Base-by-base conservation (phyloP, 495 filamentous ascomycete species). In the Penicillium mononematosum region DNA sequence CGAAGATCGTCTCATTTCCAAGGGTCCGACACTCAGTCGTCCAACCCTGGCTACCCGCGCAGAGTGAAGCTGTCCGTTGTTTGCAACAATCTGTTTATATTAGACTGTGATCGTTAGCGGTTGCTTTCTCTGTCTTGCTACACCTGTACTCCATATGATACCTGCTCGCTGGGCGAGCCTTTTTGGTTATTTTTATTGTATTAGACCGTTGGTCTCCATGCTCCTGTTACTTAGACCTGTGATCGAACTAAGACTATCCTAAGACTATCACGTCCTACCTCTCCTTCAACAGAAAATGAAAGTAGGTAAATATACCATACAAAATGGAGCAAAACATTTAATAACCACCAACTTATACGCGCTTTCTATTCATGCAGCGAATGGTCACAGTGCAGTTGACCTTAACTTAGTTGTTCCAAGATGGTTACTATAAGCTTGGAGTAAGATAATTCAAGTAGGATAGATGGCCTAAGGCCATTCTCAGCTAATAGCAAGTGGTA, bases 1-100 rank as follows among this genome's bases (percentile, higher is more conserved):
- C 12, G 82, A 85, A 65, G 70, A 59, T 7, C 70, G 66, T 17
- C 53, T 77, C 7, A 61, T 74, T 24, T 54, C 65, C 2, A 70
- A 72, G 32, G 46, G 42, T 31, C 55, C 58, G 8, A 27, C 57
- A 3, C 55, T 45, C 0, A 32, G 48, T 41, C 45, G 55, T 42
- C 22, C 52, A 2, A 60, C 27, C 7, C 47, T 53, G 34, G 59
- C 58, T 24, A 45, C 58, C 24, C 56, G 49, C 50, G 34, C 24
- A n/a, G 52, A 48, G 39, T 48, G 39, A 45, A 47, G 19, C n/a
- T 44, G 5, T 29, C 10, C 3, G 7, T 53, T 39, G 1, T 1
- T 10, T 53, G 17, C 39, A 43, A 24, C 3, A 4, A 10, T 3
- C n/a, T 50, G 32, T 14, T n/a, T 20, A n/a, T 29, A 25, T 19